Percentiles rank a stretch among this genome's conserved stretches.
These are phyloP conservation scores for Lactarius evosmus DNA, from an alignment of 768 basidiomycete species.

Conservation along the genomic window DNA sequence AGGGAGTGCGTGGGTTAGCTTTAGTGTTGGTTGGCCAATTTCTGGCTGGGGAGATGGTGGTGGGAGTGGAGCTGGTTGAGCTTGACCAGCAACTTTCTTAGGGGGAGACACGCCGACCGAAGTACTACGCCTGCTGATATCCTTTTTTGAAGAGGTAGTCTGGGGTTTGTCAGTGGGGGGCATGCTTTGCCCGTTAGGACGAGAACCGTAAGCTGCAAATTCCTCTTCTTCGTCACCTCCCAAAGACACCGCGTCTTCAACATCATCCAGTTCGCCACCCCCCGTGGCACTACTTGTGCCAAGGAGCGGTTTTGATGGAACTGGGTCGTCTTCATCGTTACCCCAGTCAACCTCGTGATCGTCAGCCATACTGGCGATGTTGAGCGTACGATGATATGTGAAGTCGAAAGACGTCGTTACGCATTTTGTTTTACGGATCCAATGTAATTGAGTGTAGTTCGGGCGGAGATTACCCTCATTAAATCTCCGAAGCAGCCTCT, in stretches of 20 bases:
- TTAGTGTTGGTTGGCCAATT: conserved; percentile 11
- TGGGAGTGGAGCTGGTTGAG: conserved; percentile 12
- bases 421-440: neutral
- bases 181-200: conserved; percentile 2
- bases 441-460: neutral
- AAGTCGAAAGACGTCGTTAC: conserved; percentile 14
- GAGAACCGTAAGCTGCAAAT: conserved; percentile 45
- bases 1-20: conserved; percentile 26
- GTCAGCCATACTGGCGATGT: conserved; percentile 50
- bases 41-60: conserved; percentile 19
- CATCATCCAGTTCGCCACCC: conserved; percentile 38
- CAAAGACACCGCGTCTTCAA: conserved; percentile 65
- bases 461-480: conserved; percentile 11
- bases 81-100: conserved; percentile 10
- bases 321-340: conserved; percentile 44
- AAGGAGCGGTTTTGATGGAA: conserved; percentile 23
- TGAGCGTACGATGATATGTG: conserved; percentile 23
- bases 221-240: conserved; percentile 66
- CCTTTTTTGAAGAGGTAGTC: conserved; percentile 1
- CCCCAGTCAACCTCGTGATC: conserved; percentile 74
- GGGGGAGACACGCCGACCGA: conserved; percentile 1
- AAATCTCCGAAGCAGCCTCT: conserved; percentile 9
- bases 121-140: conserved; percentile 14
- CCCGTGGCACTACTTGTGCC: conserved; percentile 18
- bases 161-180: conserved; percentile 12